Base-by-base conservation (phyloP, 768 basidiomycete genomes). In the Termitomyces heimii region DNA sequence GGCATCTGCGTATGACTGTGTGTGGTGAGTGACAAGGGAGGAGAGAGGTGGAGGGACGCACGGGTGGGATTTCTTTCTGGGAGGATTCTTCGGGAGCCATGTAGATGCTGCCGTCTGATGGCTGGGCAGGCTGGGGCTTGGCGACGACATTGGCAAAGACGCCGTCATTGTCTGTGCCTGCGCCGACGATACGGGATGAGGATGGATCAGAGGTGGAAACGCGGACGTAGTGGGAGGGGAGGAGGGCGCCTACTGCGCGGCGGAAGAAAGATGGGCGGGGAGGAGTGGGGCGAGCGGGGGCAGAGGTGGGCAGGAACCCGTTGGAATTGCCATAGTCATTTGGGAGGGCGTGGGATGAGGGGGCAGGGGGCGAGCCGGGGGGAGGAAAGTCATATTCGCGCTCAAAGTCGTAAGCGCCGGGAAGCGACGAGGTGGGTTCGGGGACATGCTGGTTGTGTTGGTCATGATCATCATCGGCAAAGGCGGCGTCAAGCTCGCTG, bases 71-170 rank as follows among this genome's bases (percentile, higher is more conserved):
- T 56, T 89, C 89, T 63, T 84, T 90, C 68, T 92, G 87, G 7
- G 56, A 31, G 2, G 78, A 76, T 47, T 91, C 87, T 65, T 97
- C 94, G 5, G 94, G 92, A 39, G 85, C 82, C 65, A 85, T 74
- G 67, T 79, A 78, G 4, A 81, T 72, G 62, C 77, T 75, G 4
- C 88, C 88, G 63, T 85, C 72, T 35, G 79, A 79, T 22, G 80
- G 55, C 26, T 78, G 75, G 1, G 75, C 68, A 16, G 68, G 68
- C 53, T 74, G 72, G 1, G 97, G 96, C 69, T 97, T 97, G 1
- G 96, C 96, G 62, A 83, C 86, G 37, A 99, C 84, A 66, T 98
- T 99, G 31, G 89, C 86, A 67, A 98, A 99, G 9, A 98, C 95
- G 3, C 97, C 97, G 63, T 97, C 94, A 65, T 95, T 94, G 31